Base-by-base conservation (phyloP, 352 stramenopile genomes). In the Globisporangium viniferum region DNA sequence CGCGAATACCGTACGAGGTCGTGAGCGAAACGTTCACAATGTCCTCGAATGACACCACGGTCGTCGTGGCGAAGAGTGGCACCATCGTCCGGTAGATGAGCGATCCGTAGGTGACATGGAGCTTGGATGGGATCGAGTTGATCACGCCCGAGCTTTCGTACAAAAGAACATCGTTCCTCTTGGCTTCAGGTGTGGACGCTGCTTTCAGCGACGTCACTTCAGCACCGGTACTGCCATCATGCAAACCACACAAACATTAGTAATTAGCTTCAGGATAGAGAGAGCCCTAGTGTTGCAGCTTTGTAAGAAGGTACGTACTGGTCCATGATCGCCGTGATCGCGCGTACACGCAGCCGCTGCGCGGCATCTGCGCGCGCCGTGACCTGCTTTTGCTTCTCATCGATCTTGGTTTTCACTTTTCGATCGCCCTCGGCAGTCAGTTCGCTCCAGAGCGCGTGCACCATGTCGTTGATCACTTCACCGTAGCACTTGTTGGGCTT, bases 331-430 rank as follows among this genome's bases (percentile, higher is more conserved):
- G 73, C 57, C 29, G 73, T 68, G 53, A 95, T 78, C 20, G 82
- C 88, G 1, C 76, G 76, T 15, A 70, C 66, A 3, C 86, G 82
- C 54, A 95, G 79, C n/a, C 68, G 62, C 68, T 91, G 84, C 8
- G 84, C 84, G 9, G 77, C 73, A 53, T 91, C 76, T 9, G 87
- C 86, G 1, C 86, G 81, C 29, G 72, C 69, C 18, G 76, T 79
- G 27, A 95, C 84, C 70, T 95, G 88, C 39, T 80, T 71, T 57
- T 88, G 70, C 64, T 95, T 95, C 54, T 95, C 88, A n/a, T 84
- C 75, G 66, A 94, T 89, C 73, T 94, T 95, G 7, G 71, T 68
- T 33, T 76, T 75, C 15, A 94, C 72, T 64, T 81, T 88, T 2
- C 67, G 36, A 8, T 90, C 79, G 55, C 82, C 88, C 24, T 88